Percentiles rank a stretch among this genome's conserved stretches.
Evolutionary conservation across 192 early-diverging fungal genomes (phyloP).

Genomic region (Piromyces finnis): DNA sequence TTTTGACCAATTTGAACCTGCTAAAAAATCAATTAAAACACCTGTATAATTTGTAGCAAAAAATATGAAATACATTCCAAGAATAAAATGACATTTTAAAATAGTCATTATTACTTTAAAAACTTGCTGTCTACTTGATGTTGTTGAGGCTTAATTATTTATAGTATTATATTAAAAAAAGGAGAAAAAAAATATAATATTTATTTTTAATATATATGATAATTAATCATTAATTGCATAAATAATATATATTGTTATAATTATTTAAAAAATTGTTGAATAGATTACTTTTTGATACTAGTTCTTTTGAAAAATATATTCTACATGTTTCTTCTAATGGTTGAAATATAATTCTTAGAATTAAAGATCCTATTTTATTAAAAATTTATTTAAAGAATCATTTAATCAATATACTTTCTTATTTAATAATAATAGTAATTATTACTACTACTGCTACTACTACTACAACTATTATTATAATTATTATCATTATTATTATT

Average conservation of each 20-base stretch:
- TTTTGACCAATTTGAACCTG: constrained; percentile 30
- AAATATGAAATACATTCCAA: constrained; percentile 53
- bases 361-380: constrained; percentile 64
- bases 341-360: constrained; percentile 77
- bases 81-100: constrained; percentile 39
- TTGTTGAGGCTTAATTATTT: not conserved
- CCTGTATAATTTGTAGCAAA: constrained; percentile 73
- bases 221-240: too few relatives aligned
- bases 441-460: too few relatives aligned
- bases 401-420: too few relatives aligned
- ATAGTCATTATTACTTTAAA: not conserved
- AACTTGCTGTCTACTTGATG: not conserved
- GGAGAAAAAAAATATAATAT: too few relatives aligned
- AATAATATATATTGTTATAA: too few relatives aligned
- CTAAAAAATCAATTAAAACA: constrained; percentile 43
- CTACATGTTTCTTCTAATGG: constrained; percentile 84
- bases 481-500: too few relatives aligned
- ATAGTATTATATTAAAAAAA: too few relatives aligned
- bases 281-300: constrained; percentile 7
- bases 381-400: too few relatives aligned
- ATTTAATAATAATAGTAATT: too few relatives aligned
- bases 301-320: constrained; percentile 60
- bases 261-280: too few relatives aligned
- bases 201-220: too few relatives aligned
- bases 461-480: too few relatives aligned